These are phyloP conservation scores for Protomyces lactucae-debilis DNA, from an alignment of 1,139 yeast genomes.

Conservation along the genomic window DNA sequence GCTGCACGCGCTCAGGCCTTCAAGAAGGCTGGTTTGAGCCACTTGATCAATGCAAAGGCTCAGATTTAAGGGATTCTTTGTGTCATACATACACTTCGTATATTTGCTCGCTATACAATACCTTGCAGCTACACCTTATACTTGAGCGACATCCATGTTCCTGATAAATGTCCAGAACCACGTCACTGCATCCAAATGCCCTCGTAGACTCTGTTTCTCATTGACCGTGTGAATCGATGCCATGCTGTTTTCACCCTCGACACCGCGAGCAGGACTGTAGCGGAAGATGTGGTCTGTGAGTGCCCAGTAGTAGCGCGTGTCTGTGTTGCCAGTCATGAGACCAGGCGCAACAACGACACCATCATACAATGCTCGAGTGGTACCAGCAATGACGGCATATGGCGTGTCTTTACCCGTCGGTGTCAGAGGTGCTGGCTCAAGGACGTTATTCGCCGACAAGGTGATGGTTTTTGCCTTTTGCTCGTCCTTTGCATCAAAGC, in stretches of 20 bases:
- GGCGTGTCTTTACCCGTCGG: slow-evolving; percentile 45
- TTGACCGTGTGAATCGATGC: slow-evolving; percentile 52
- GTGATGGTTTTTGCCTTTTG: slow-evolving; percentile 30
- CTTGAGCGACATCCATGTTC: slow-evolving; percentile 36
- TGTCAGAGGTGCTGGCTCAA: slow-evolving; percentile 60
- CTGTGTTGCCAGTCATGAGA: slow-evolving; percentile 76
- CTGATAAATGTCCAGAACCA: slow-evolving; percentile 54
- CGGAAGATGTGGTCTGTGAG: slow-evolving; percentile 70
- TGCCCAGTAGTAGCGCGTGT: slow-evolving; percentile 45
- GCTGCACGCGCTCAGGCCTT: slow-evolving; percentile 10
- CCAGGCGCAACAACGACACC: slow-evolving; percentile 58
- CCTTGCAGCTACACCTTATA: not conserved
- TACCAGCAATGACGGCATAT: slow-evolving; percentile 56
- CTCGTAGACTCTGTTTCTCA: slow-evolving; percentile 51
- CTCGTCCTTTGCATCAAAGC: slow-evolving; percentile 39
- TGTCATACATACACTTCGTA: no score
- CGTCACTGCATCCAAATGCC: slow-evolving; percentile 55
- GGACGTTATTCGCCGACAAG: slow-evolving; percentile 32
- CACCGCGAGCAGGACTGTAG: slow-evolving; percentile 45
- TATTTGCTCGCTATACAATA: no score
- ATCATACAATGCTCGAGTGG: slow-evolving; percentile 53
- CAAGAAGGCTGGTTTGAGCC: slow-evolving; percentile 15
- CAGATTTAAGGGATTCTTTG: not conserved
- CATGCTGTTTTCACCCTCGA: slow-evolving; percentile 23
- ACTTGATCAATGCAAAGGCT: slow-evolving; percentile 21